Conservation (phyloP, 768 basidiomycete genomes). For the Sarcodon aspratus region DNA sequence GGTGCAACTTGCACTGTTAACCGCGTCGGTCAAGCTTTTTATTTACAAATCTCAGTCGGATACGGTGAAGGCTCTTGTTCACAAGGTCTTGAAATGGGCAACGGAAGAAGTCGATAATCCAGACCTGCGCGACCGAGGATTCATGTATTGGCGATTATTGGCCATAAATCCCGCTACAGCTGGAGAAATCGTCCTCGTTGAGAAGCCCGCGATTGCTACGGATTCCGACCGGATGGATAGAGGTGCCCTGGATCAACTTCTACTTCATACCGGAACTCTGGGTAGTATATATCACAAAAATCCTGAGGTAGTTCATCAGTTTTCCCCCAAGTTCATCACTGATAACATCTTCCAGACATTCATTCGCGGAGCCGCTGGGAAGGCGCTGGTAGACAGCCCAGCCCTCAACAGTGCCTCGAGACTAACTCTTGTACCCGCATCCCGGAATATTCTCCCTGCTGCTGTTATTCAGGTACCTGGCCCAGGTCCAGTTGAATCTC, state of each 20-base stretch:
- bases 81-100: slow-evolving; percentile 92
- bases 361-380: slow-evolving; percentile 81
- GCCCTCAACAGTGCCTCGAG: slow-evolving; percentile 80
- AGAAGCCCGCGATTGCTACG: slow-evolving; percentile 95
- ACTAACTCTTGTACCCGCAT: slow-evolving; percentile 52
- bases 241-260: slow-evolving; percentile 86
- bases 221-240: slow-evolving; percentile 97
- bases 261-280: slow-evolving; percentile 88
- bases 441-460: slow-evolving; percentile 33
- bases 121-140: slow-evolving; percentile 92
- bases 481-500: slow-evolving; percentile 49
- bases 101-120: slow-evolving; percentile 98
- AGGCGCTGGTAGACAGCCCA: slow-evolving; percentile 76
- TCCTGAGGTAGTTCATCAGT: slow-evolving; percentile 51
- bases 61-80: slow-evolving; percentile 78
- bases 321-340: neutral
- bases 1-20: slow-evolving; percentile 93
- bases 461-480: slow-evolving; percentile 41
- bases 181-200: slow-evolving; percentile 80
- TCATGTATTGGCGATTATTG: slow-evolving; percentile 98
- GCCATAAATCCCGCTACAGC: slow-evolving; percentile 88
- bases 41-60: slow-evolving; percentile 80
- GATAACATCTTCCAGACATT: slow-evolving; percentile 50
- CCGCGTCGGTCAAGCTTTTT: slow-evolving; percentile 93
- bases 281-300: slow-evolving; percentile 98